phyloP scores from a whole-genome alignment of 2,329 filamentous ascomycete species.

The Trichoderma lentiforme region DNA sequence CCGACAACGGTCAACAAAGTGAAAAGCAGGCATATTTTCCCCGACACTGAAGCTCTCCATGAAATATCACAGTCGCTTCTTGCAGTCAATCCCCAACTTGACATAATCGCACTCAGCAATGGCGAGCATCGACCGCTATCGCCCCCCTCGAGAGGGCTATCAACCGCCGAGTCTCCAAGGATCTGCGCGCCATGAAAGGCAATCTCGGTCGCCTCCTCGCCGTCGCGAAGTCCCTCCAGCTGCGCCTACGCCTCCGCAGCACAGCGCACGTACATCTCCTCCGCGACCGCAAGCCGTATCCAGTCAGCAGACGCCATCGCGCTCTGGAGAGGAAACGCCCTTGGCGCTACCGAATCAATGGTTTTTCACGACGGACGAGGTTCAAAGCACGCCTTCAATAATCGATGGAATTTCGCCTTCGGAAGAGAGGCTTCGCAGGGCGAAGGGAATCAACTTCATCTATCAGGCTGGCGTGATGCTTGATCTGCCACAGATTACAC shows the following conservation, averaged over 20 bases:
- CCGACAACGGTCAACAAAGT: background rate
- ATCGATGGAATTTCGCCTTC: constrained; percentile 73
- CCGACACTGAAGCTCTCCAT: constrained; percentile 24
- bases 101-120: constrained; percentile 37
- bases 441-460: constrained; percentile 96
- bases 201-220: constrained; percentile 50
- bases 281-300: constrained; percentile 46
- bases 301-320: constrained; percentile 43
- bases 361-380: constrained; percentile 82
- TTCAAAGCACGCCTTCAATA: constrained; percentile 77
- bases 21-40: background rate
- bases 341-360: constrained; percentile 62
- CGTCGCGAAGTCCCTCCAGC: constrained; percentile 58
- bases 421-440: constrained; percentile 75
- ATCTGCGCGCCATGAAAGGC: constrained; percentile 40
- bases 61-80: constrained; percentile 22
- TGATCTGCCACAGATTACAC: constrained; percentile 84
- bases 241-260: constrained; percentile 58
- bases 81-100: constrained; percentile 25
- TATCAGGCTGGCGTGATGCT: constrained; percentile 89
- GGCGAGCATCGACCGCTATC: constrained; percentile 60
- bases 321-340: constrained; percentile 38
- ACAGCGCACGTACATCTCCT: constrained; percentile 53
- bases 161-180: constrained; percentile 48
- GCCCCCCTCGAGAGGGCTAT: constrained; percentile 55